A percentile compares a stretch with the other conserved stretches of the same genome.
Evolutionary conservation across 2,329 filamentous ascomycete species (phyloP).

Genomic region (Venturia effusa): DNA sequence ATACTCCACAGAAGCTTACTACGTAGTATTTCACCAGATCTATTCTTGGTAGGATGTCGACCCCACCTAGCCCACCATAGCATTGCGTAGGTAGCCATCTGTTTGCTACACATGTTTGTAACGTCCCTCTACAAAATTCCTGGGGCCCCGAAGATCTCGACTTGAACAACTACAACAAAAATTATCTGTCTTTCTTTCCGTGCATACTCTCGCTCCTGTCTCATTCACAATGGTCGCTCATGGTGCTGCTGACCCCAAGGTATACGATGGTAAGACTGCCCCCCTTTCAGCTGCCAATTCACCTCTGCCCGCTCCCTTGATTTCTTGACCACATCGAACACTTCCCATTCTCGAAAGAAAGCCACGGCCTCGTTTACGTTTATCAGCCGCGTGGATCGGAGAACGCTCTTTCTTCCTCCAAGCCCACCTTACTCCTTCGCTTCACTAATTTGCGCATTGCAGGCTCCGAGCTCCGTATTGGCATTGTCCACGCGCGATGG

Average conservation of each 20-base stretch:
- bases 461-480: slow-evolving; percentile 64
- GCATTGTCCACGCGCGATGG: slow-evolving; percentile 94
- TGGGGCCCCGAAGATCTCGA: background rate
- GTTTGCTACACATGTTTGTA: background rate
- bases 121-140: background rate
- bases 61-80: background rate
- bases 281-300: slow-evolving; percentile 7
- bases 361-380: background rate
- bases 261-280: slow-evolving; percentile 41
- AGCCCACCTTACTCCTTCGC: background rate
- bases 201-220: background rate
- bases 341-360: background rate
- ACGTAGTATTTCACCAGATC: too few species aligned
- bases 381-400: background rate
- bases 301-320: slow-evolving; percentile 7
- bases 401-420: background rate
- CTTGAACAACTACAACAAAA: background rate
- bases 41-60: background rate
- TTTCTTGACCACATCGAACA: background rate
- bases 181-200: background rate
- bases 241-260: slow-evolving; percentile 49
- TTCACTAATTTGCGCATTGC: background rate
- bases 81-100: background rate
- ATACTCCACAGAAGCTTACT: too few species aligned
- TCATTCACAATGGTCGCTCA: slow-evolving; percentile 39